Conservation (phyloP, 2,329 filamentous ascomycete genomes). For the Lanzia echinophila region DNA sequence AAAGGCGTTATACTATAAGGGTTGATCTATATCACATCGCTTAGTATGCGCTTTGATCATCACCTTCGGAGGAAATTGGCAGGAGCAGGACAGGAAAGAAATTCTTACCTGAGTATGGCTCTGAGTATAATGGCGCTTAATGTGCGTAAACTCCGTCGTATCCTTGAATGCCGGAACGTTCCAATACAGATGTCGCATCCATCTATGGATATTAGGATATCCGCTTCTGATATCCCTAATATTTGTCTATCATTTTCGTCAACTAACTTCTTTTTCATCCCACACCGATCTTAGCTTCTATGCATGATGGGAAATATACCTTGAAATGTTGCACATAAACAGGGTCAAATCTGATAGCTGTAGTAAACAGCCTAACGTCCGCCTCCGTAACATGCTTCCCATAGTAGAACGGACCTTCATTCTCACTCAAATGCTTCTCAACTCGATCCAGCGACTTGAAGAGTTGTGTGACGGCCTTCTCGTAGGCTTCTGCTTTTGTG, state of each 20-base stretch:
- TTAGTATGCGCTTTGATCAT: not conserved
- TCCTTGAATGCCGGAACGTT: slow-evolving; percentile 54
- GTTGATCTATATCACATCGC: slow-evolving; percentile 51
- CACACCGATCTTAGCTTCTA: not conserved
- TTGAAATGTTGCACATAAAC: slow-evolving; percentile 84
- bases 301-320: slow-evolving; percentile 46
- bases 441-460: slow-evolving; percentile 72
- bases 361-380: slow-evolving; percentile 66
- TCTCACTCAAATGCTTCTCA: slow-evolving; percentile 58
- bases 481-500: slow-evolving; percentile 75
- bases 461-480: slow-evolving; percentile 61
- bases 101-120: slow-evolving; percentile 47
- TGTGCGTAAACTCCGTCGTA: slow-evolving; percentile 30
- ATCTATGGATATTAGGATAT: slow-evolving; percentile 60
- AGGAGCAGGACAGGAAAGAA: slow-evolving; percentile 29
- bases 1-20: slow-evolving; percentile 71
- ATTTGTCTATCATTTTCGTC: slow-evolving; percentile 42
- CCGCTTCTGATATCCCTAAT: slow-evolving; percentile 34
- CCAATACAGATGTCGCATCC: slow-evolving; percentile 63
- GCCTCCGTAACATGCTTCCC: slow-evolving; percentile 72
- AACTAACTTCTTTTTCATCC: not conserved
- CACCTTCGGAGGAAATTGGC: not conserved
- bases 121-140: slow-evolving; percentile 94
- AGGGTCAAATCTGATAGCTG: slow-evolving; percentile 59
- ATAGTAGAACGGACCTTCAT: slow-evolving; percentile 62